Conservation (phyloP, 2,329 filamentous ascomycete genomes). For the Alternaria brassicicola region DNA sequence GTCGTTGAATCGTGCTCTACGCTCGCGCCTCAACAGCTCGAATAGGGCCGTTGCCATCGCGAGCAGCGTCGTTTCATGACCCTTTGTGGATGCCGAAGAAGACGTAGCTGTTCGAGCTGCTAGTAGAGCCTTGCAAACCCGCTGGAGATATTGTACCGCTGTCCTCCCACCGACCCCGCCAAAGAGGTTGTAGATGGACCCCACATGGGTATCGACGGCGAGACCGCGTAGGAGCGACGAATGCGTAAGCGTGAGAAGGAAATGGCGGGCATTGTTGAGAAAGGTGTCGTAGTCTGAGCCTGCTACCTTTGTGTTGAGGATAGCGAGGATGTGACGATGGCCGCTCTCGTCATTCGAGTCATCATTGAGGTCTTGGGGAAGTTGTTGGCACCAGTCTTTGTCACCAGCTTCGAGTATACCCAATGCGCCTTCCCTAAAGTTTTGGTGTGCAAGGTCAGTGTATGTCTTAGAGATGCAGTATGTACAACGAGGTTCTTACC, state of each 20-base stretch:
- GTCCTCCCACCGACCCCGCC: slow-evolving; percentile 38
- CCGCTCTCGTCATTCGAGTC: slow-evolving; percentile 30
- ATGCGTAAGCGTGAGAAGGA: slow-evolving; percentile 44
- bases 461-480: not conserved
- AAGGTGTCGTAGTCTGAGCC: slow-evolving; percentile 4
- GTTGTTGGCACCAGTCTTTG: slow-evolving; percentile 40
- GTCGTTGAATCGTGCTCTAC: slow-evolving; percentile 29
- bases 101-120: not conserved
- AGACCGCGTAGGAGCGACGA: slow-evolving; percentile 42
- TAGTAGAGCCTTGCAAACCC: slow-evolving; percentile 23
- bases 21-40: slow-evolving; percentile 28
- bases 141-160: slow-evolving; percentile 42
- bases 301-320: slow-evolving; percentile 23
- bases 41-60: slow-evolving; percentile 20
- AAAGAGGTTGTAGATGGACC: slow-evolving; percentile 46
- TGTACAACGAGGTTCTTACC: slow-evolving; percentile 1
- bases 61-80: slow-evolving; percentile 9
- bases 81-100: not conserved
- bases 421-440: slow-evolving; percentile 28
- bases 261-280: slow-evolving; percentile 14
- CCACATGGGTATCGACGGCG: slow-evolving; percentile 45
- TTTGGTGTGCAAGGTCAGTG: not conserved
- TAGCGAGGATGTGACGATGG: slow-evolving; percentile 33
- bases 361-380: slow-evolving; percentile 41
- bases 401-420: slow-evolving; percentile 36